Base-by-base conservation (phyloP, 179 eudicot species). In the Beta corolliflora region DNA sequence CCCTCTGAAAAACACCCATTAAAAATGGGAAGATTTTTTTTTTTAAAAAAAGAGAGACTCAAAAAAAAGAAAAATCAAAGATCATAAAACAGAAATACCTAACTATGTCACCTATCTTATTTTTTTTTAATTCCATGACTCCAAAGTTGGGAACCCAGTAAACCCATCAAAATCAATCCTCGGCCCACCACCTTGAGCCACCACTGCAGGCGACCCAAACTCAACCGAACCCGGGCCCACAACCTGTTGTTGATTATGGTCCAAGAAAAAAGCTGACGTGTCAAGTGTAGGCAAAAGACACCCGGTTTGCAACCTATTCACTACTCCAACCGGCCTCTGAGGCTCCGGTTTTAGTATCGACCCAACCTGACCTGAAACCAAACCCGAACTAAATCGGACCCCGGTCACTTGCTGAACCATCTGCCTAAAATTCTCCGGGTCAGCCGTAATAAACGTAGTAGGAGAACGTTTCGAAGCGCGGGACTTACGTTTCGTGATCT, bases 361-460 rank as follows among this genome's bases (percentile, higher is more conserved):
- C 0, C 70, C 70, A 50, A 52, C 10, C 10, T 14, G 82, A 55
- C 36, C 36, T 31, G 36, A 31, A 31, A 67, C 29, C n/a, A 63
- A 84, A 0, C 73, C 84, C 64, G 79, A 0, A 5, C 1, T 64
- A 67, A 91, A 82, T 61, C 87, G 85, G 25, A 84, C 90, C 1
- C 97, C 97, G 19, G 97, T 93, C 75, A 93, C 96, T 81, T 93
- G 90, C 89, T 93, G 97, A 75, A 93, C 97, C 95, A 93, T 91
- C 81, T 93, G 95, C 63, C 97, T 67, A 75, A 93, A 93, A 31
- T 92, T 92, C n/a, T 89, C 89, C 36, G 95, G 90, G 83, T 92
- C 93, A 18, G 97, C 95, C 5, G 84, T 83, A 29, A 93, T 93
- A 44, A 89, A 92, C 66, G 97, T 93, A 15, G 97, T 89, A 45